Evolutionary conservation across 208 protist species (phyloP).

Genomic region (Wallacemonas sp.): DNA sequence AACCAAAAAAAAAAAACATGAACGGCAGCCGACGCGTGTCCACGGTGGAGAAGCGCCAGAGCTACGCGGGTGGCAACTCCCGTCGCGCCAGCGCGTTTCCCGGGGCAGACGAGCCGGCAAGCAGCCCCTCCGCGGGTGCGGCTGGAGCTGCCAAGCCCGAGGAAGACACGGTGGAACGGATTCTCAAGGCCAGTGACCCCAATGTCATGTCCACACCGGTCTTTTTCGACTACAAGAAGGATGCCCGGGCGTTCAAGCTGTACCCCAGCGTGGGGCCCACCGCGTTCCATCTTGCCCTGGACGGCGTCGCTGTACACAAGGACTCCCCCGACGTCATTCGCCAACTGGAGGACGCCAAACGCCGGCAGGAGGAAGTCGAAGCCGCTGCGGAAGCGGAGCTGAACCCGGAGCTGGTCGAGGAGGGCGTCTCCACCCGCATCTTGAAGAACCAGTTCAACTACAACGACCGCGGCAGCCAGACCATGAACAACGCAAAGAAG

Average conservation of each 20-base stretch:
- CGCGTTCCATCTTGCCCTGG: slow-evolving; percentile 78
- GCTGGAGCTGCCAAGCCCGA: slow-evolving; percentile 26
- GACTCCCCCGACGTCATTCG: slow-evolving; percentile 87
- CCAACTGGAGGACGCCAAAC: slow-evolving; percentile 81
- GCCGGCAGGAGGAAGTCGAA: slow-evolving; percentile 69
- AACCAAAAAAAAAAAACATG: too few species aligned
- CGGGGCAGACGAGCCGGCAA: slow-evolving; percentile 1
- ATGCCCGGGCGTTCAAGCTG: slow-evolving; percentile 88
- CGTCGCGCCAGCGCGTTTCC: slow-evolving; percentile 5
- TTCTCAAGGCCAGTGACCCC: slow-evolving; percentile 93
- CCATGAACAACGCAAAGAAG: slow-evolving; percentile 91
- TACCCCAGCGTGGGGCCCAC: slow-evolving; percentile 87
- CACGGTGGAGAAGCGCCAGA: slow-evolving; percentile 6
- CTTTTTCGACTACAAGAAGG: slow-evolving; percentile 93
- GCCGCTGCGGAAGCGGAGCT: slow-evolving; percentile 75
- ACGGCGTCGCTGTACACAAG: slow-evolving; percentile 83
- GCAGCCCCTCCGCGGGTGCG: slow-evolving; percentile 2
- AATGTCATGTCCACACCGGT: slow-evolving; percentile 90
- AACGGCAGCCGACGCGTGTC: slow-evolving; percentile 15
- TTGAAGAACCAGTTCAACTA: slow-evolving; percentile 99
- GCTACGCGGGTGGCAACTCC: neutral
- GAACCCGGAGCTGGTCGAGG: slow-evolving; percentile 82
- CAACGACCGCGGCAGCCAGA: slow-evolving; percentile 95
- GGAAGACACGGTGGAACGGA: slow-evolving; percentile 89
- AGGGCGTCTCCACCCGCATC: slow-evolving; percentile 84